Evolutionary conservation across 176 grass and related monocot species (phyloP), one percentile per base, ranked within the genome.

Genomic region (Oropetium thomaeum): DNA sequence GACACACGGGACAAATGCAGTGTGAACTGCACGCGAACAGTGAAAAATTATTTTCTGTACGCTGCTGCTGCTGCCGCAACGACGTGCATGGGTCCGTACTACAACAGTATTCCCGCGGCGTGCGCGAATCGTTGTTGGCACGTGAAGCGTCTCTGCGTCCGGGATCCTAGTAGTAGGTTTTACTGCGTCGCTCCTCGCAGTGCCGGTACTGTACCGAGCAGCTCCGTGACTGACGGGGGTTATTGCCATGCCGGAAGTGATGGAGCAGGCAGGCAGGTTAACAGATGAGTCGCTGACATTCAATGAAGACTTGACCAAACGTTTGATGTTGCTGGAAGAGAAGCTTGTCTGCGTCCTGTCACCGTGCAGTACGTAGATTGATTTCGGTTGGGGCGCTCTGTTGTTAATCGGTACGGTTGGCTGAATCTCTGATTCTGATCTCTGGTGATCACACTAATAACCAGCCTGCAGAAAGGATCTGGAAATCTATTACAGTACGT

Each of bases 231-330:
- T 32, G 14, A 28, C 20, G 28, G 2, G 2, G 19, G 53, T 70
- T 47, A 59, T 33, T 52, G 45, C 42, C 12, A 13, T 22, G 7
- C 66, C 10, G 59, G 45, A 13, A 28, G 62, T 19, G 53, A 60
- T 47, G 38, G 3, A 67, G 71, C 10, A 20, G 52, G 71, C 52
- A 49, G 76, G 8, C 48, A 59, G 83, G 61, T 67, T 67, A 52
- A 51, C 69, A 51, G 53, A 17, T 59, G 60, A 34, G 49, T 58
- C 13, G 55, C 11, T 58, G 11, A 15, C 4, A 58, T 58, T 58
- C 25, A 58, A 58, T 29, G 25, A 29, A 29, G 26, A 27, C 9
- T 29, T 58, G 55, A 58, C 55, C 23, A 5, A 5, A 28, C 54
- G 25, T 5, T 58, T 0, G n/a, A n/a, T n/a, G 6, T 58, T 28